Evolutionary conservation across 108 stramenopile genomes (phyloP).

Genomic region (Cyclostephanos tholiformis): DNA sequence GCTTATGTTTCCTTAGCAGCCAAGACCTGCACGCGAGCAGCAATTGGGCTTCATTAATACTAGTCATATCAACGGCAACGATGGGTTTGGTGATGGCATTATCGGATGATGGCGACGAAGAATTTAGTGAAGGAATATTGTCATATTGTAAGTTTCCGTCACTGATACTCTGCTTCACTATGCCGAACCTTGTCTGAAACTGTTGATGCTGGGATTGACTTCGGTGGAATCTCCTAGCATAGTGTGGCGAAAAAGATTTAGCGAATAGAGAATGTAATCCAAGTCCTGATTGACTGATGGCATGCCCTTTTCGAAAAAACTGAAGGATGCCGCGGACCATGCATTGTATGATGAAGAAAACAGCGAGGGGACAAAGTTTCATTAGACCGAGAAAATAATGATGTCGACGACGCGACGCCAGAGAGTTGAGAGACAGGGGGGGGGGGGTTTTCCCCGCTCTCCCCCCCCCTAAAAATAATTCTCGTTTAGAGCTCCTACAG

Average conservation of each 20-base stretch:
- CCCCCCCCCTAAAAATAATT: too few species aligned
- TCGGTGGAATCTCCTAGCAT: background rate
- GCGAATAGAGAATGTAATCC: constrained; percentile 1
- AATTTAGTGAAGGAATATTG: background rate
- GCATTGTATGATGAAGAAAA: background rate
- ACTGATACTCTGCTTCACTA: too few species aligned
- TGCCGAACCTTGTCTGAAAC: too few species aligned
- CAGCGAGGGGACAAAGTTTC: background rate
- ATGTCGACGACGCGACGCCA: too few species aligned
- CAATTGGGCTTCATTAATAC: constrained; percentile 46
- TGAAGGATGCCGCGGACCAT: background rate
- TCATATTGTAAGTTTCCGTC: too few species aligned
- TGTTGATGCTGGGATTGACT: background rate
- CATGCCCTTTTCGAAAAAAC: background rate
- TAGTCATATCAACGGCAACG: constrained; percentile 10
- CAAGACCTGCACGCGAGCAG: constrained; percentile 77
- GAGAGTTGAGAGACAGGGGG: too few species aligned
- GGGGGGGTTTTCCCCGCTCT: too few species aligned
- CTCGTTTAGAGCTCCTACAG: too few species aligned
- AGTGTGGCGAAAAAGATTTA: constrained; percentile 13
- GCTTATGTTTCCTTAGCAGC: constrained; percentile 59
- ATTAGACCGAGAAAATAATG: background rate
- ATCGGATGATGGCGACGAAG: background rate
- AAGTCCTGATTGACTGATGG: background rate
- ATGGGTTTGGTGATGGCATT: background rate